phyloP scores from a whole-genome alignment of 805 yeast genomes.

The Saccharomycopsis selenospora region DNA sequence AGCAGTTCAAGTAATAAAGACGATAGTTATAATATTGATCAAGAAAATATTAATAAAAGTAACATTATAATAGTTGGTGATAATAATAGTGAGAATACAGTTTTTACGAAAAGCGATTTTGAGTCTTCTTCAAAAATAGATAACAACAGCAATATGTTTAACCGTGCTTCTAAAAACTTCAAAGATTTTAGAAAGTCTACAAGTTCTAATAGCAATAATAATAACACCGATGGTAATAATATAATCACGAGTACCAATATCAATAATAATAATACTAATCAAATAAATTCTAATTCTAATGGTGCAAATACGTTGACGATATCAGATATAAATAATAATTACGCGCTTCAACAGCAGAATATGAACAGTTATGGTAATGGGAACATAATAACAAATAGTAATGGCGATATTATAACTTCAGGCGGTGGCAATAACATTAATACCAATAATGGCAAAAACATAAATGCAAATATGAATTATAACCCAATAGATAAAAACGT shows the following conservation, averaged over 20 bases:
- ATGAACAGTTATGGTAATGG: not conserved
- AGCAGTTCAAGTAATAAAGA: too few relatives aligned
- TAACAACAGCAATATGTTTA: slow-evolving; percentile 10
- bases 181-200: not conserved
- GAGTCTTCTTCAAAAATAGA: not conserved
- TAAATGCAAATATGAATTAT: too few relatives aligned
- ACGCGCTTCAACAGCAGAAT: slow-evolving; percentile 1
- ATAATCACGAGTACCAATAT: not conserved
- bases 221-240: not conserved
- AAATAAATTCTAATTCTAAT: not conserved
- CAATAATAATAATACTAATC: too few relatives aligned
- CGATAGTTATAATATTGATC: too few relatives aligned
- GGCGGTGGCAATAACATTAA: not conserved
- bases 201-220: not conserved
- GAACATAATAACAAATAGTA: not conserved
- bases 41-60: too few relatives aligned
- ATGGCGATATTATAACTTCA: not conserved
- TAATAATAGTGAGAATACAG: not conserved
- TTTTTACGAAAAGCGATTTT: not conserved
- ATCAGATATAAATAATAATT: not conserved
- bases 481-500: too few relatives aligned
- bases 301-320: not conserved
- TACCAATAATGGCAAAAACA: too few relatives aligned
- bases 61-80: not conserved
- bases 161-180: slow-evolving; percentile 8